Evolutionary conservation across 1,139 yeast genomes (phyloP).

Genomic region (Nakaseomyces nivariensis): DNA sequence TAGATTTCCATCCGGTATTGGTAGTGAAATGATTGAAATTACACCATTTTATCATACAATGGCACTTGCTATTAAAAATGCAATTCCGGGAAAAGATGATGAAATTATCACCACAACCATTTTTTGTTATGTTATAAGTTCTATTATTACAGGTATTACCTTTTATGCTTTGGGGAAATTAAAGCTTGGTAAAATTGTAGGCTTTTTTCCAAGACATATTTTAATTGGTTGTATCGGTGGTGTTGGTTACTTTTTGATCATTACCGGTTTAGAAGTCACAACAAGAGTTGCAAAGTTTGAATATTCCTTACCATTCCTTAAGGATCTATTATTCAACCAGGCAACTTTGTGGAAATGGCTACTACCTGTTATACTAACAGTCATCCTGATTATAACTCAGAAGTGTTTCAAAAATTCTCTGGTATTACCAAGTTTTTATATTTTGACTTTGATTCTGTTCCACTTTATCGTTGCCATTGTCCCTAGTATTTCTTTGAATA

Average conservation of each 20-base stretch:
- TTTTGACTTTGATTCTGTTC: conserved; percentile 55
- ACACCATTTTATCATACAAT: conserved; percentile 95
- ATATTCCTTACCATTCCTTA: conserved; percentile 50
- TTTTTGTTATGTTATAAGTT: conserved; percentile 71
- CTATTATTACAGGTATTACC: conserved; percentile 77
- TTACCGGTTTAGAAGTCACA: conserved; percentile 85
- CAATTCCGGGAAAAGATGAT: conserved; percentile 46
- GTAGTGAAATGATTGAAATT: conserved; percentile 96
- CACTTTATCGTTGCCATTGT: conserved; percentile 56
- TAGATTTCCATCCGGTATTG: conserved; percentile 79
- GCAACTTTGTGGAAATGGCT: conserved; percentile 55
- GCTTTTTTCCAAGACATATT: conserved; percentile 92
- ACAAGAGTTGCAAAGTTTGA: conserved; percentile 68
- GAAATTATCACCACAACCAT: conserved; percentile 79
- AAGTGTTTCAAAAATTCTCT: conserved; percentile 59
- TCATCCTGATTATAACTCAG: conserved; percentile 52
- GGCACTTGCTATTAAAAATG: conserved; percentile 62
- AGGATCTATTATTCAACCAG: conserved; percentile 36
- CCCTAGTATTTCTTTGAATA: conserved; percentile 53
- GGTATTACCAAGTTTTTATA: conserved; percentile 73
- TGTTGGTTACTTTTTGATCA: conserved; percentile 83
- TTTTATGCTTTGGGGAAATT: conserved; percentile 71
- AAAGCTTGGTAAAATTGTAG: conserved; percentile 74
- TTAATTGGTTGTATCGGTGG: conserved; percentile 97
- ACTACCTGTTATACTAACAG: conserved; percentile 57